Percentiles rank a stretch among this genome's conserved stretches.
Conservation (phyloP, 371 early-diverging fungal genomes). For the Syncephalis fuscata region DNA sequence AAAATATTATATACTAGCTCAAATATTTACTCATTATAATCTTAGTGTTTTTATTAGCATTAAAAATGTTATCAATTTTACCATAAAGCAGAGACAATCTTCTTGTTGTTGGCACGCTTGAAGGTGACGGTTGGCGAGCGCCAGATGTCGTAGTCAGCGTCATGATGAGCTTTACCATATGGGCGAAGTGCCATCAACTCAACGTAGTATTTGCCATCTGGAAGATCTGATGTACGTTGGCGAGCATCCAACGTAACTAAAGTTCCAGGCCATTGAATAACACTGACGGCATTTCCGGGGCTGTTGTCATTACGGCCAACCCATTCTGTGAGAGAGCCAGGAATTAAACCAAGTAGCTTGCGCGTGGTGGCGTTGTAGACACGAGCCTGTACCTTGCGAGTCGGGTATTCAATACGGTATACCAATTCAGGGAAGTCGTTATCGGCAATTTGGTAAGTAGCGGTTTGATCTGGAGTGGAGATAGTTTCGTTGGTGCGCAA, state of each 20-base stretch:
- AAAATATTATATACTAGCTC: too few species aligned
- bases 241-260: neutral
- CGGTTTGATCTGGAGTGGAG: neutral
- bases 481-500: neutral
- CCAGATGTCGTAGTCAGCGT: too few species aligned
- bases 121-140: too few species aligned
- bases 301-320: conserved; percentile 1
- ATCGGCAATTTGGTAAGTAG: neutral
- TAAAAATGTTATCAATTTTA: too few species aligned
- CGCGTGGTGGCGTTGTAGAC: conserved; percentile 1
- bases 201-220: neutral
- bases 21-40: too few species aligned
- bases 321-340: neutral
- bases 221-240: neutral
- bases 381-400: neutral
- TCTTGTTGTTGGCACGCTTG: too few species aligned
- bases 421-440: neutral
- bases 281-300: neutral
- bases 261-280: neutral
- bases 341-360: neutral
- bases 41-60: too few species aligned
- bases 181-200: neutral
- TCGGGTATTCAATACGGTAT: neutral
- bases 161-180: neutral
- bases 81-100: too few species aligned